Evolutionary conservation across 2,329 filamentous ascomycete genomes (phyloP).

Genomic region (Thielaviopsis populi): DNA sequence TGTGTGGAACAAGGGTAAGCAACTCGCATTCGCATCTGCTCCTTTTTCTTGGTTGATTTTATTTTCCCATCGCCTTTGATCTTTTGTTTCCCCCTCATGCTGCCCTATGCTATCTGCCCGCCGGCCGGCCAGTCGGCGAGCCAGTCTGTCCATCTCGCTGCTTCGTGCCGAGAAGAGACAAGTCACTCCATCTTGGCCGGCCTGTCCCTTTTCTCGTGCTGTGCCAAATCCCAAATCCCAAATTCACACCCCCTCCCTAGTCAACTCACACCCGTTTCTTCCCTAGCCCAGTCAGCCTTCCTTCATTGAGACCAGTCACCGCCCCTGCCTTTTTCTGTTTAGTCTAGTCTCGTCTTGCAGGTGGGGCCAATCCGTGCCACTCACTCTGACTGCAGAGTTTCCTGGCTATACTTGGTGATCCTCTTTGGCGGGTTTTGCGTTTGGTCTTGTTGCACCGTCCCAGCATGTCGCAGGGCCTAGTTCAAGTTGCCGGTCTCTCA

Average conservation of each 20-base stretch:
- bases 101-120: slow-evolving; percentile 1
- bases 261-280: slow-evolving; percentile 13
- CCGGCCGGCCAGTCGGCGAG: too few relatives aligned
- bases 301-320: not conserved
- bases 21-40: slow-evolving; percentile 7
- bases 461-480: not conserved
- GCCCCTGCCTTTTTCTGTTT: not conserved
- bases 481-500: not conserved
- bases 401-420: slow-evolving; percentile 1
- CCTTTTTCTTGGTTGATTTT: not conserved
- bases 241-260: slow-evolving; percentile 8
- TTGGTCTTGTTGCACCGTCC: not conserved
- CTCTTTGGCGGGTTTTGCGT: not conserved
- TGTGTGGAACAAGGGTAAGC: slow-evolving; percentile 50
- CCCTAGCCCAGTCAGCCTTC: slow-evolving; percentile 13
- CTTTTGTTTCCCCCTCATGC: too few relatives aligned
- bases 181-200: too few relatives aligned
- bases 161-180: not conserved
- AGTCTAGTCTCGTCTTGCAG: not conserved
- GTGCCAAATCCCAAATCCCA: slow-evolving; percentile 3
- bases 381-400: not conserved
- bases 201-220: too few relatives aligned
- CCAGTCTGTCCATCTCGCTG: not conserved
- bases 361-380: not conserved
- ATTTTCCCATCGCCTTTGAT: not conserved